Conservation (phyloP, 2,329 filamentous ascomycete genomes). For the Chaetomium globosum region DNA sequence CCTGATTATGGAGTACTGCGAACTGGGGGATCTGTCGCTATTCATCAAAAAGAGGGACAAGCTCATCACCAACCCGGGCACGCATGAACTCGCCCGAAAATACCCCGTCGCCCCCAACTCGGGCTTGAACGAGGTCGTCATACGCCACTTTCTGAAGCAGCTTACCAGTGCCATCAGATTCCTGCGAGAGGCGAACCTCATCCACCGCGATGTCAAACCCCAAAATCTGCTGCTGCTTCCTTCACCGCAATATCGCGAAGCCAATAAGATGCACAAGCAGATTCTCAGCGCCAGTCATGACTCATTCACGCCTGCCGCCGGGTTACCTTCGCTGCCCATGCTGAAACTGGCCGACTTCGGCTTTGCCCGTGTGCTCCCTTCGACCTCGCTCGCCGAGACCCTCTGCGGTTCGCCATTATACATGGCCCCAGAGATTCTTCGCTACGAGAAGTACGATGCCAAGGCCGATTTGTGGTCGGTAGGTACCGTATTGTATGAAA, state of each 20-base stretch:
- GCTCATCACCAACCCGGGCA: slow-evolving; percentile 76
- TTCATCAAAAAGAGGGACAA: slow-evolving; percentile 95
- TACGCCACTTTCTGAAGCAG: slow-evolving; percentile 94
- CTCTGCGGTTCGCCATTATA: slow-evolving; percentile 95
- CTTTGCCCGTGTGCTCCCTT: slow-evolving; percentile 90
- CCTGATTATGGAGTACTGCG: slow-evolving; percentile 98
- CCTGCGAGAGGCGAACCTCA: slow-evolving; percentile 78
- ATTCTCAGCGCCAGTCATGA: slow-evolving; percentile 77
- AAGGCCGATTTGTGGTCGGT: slow-evolving; percentile 98
- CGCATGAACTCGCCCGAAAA: slow-evolving; percentile 86
- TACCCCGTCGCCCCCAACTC: slow-evolving; percentile 83
- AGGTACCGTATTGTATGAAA: slow-evolving; percentile 92
- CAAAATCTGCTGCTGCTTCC: slow-evolving; percentile 93
- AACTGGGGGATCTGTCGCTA: slow-evolving; percentile 87
- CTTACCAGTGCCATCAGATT: slow-evolving; percentile 90
- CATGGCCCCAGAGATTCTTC: slow-evolving; percentile 97
- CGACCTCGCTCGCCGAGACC: slow-evolving; percentile 90
- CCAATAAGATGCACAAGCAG: slow-evolving; percentile 63
- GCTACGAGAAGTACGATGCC: slow-evolving; percentile 96
- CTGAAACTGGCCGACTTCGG: slow-evolving; percentile 98
- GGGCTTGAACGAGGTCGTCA: slow-evolving; percentile 94
- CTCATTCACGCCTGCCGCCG: slow-evolving; percentile 77
- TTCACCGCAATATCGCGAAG: slow-evolving; percentile 69
- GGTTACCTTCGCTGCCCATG: slow-evolving; percentile 85
- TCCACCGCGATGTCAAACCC: slow-evolving; percentile 96